Percentiles rank a stretch among this genome's conserved stretches.
Conservation (phyloP, 1,284 basidiomycete species). For the Melampsora americana region DNA sequence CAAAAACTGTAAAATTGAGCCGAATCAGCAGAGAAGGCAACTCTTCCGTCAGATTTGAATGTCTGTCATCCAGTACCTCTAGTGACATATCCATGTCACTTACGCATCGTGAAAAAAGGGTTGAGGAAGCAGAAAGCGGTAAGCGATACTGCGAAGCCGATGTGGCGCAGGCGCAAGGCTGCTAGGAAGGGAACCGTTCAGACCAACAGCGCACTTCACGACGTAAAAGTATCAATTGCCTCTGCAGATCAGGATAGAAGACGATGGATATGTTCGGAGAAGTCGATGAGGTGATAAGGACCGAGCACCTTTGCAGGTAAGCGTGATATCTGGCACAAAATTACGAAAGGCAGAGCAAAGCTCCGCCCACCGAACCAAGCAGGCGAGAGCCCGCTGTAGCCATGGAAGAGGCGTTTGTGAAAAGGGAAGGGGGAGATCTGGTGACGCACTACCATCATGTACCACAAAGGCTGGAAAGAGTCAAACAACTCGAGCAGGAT, state of each 20-base stretch:
- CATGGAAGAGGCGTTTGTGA: neutral
- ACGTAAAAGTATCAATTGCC: neutral
- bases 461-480: neutral
- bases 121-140: slow-evolving; percentile 4
- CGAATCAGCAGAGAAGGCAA: neutral
- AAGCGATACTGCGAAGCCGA: neutral
- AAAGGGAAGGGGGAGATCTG: slow-evolving; percentile 4
- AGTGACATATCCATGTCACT: neutral
- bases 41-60: neutral
- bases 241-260: neutral
- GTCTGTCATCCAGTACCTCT: neutral
- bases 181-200: neutral
- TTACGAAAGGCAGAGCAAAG: neutral
- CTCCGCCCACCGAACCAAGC: neutral
- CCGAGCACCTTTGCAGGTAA: neutral
- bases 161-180: neutral
- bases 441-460: neutral
- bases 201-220: neutral
- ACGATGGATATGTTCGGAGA: neutral
- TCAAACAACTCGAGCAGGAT: neutral
- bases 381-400: neutral
- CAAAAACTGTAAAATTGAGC: neutral
- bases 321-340: neutral
- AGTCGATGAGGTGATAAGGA: neutral
- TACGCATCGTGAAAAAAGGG: neutral